These are phyloP conservation scores for Xylaria bambusicola DNA, from an alignment of 495 filamentous ascomycete species.

Conservation along the genomic window DNA sequence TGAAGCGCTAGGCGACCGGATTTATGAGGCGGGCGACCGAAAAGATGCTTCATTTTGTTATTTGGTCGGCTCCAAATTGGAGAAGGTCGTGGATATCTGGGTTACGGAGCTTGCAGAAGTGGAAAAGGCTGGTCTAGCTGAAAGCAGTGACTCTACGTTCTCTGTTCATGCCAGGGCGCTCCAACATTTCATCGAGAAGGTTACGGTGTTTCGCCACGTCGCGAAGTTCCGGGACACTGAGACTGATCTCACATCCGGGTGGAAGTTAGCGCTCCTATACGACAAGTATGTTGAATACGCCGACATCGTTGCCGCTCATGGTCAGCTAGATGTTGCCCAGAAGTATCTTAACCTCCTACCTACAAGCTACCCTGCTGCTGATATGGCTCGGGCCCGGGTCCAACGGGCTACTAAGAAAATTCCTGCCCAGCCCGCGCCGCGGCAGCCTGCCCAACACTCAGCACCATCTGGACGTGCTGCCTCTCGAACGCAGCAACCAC, in stretches of 20 bases:
- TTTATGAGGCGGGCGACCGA: slow-evolving; percentile 72
- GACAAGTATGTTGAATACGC: slow-evolving; percentile 97
- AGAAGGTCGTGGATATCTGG: slow-evolving; percentile 96
- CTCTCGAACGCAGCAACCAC: slow-evolving; percentile 35
- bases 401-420: slow-evolving; percentile 79
- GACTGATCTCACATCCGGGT: slow-evolving; percentile 65
- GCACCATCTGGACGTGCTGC: slow-evolving; percentile 26
- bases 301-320: slow-evolving; percentile 89
- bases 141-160: slow-evolving; percentile 75
- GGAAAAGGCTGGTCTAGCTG: slow-evolving; percentile 72
- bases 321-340: slow-evolving; percentile 81
- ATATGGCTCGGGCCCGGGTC: slow-evolving; percentile 83
- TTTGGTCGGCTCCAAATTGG: slow-evolving; percentile 89
- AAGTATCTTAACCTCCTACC: slow-evolving; percentile 91
- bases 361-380: slow-evolving; percentile 80
- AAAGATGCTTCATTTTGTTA: slow-evolving; percentile 97
- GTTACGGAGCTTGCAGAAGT: slow-evolving; percentile 80
- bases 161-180: slow-evolving; percentile 87
- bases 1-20: slow-evolving; percentile 89
- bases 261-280: slow-evolving; percentile 88
- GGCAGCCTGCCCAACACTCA: slow-evolving; percentile 31
- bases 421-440: slow-evolving; percentile 34
- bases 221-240: slow-evolving; percentile 88
- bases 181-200: slow-evolving; percentile 96
- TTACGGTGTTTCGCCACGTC: slow-evolving; percentile 93